phyloP scores from a whole-genome alignment of 345 rosid species.

The Heritiera littoralis region DNA sequence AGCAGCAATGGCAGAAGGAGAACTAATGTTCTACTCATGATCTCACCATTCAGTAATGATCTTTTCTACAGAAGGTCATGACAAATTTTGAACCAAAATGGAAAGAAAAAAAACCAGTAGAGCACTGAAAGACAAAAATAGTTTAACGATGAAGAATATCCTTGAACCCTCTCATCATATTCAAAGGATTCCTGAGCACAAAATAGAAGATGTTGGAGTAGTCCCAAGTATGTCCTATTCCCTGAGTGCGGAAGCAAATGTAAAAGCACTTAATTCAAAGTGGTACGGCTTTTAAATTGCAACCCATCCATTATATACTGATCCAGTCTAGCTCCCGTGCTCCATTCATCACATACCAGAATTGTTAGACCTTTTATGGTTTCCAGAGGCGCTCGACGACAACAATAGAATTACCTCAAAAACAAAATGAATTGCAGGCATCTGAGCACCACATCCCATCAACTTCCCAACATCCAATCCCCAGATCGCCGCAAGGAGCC shows the following conservation, averaged over 20 bases:
- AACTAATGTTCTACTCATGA: conserved; percentile 20
- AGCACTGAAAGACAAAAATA: not conserved
- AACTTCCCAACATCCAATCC: conserved; percentile 79
- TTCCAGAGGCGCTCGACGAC: conserved; percentile 35
- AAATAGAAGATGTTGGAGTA: not conserved
- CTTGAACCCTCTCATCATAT: conserved; percentile 23
- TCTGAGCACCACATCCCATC: conserved; percentile 70
- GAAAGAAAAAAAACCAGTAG: conserved; percentile 20
- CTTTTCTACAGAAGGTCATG: conserved; percentile 23
- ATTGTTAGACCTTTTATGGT: conserved; percentile 19
- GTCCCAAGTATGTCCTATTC: conserved; percentile 27
- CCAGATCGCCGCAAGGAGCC: conserved; percentile 72
- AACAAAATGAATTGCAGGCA: conserved; percentile 51
- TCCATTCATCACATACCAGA: conserved; percentile 28
- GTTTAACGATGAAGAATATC: not conserved
- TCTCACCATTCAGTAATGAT: not conserved
- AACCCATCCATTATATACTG: conserved; percentile 34
- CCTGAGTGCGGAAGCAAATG: conserved; percentile 30
- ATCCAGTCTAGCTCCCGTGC: conserved; percentile 34
- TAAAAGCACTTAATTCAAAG: conserved; percentile 35
- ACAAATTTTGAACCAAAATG: conserved; percentile 19
- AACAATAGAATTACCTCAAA: conserved; percentile 52
- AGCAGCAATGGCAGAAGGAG: conserved; percentile 23
- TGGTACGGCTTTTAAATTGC: conserved; percentile 45
- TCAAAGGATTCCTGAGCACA: conserved; percentile 14